A percentile compares a stretch with the other conserved stretches of the same genome.
phyloP scores from a whole-genome alignment of 2,329 filamentous ascomycete species.

The Fusarium sp. region DNA sequence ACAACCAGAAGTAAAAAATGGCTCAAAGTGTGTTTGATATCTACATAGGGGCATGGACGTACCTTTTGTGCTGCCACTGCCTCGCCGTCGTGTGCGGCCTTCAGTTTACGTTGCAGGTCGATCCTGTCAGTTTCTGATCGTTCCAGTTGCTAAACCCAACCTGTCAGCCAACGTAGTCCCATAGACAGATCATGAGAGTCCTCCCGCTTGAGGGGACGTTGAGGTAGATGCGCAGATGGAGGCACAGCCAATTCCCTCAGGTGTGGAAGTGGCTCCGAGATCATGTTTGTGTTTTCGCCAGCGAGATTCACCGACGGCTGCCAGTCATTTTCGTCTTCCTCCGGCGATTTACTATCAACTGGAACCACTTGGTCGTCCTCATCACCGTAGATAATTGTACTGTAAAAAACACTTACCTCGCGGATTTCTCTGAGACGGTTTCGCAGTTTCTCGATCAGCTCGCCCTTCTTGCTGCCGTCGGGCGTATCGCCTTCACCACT shows the following conservation, averaged over 20 bases:
- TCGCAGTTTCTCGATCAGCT: slow-evolving; percentile 70
- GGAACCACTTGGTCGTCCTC: slow-evolving; percentile 26
- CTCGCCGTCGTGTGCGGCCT: slow-evolving; percentile 63
- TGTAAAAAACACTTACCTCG: slow-evolving; percentile 62
- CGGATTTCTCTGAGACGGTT: slow-evolving; percentile 67
- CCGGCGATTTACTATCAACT: background rate
- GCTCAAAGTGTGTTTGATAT: slow-evolving; percentile 1
- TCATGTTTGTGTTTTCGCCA: background rate
- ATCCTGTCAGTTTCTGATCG: slow-evolving; percentile 68
- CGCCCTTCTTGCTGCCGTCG: slow-evolving; percentile 58
- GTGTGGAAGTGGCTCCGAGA: background rate
- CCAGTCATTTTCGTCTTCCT: slow-evolving; percentile 3
- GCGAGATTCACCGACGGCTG: background rate
- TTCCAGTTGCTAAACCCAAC: slow-evolving; percentile 65
- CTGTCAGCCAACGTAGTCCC: slow-evolving; percentile 29
- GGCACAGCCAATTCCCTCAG: background rate
- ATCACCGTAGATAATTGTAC: slow-evolving; percentile 18
- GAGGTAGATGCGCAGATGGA: slow-evolving; percentile 4
- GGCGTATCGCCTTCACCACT: slow-evolving; percentile 51
- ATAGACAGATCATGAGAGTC: background rate
- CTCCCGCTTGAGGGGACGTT: slow-evolving; percentile 9
- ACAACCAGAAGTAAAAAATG: background rate
- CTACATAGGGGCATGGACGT: slow-evolving; percentile 48
- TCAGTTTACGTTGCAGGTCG: slow-evolving; percentile 67
- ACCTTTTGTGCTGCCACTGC: slow-evolving; percentile 66